Conservation (phyloP, 139 green algal genomes). For the Coelastrella sp. region DNA sequence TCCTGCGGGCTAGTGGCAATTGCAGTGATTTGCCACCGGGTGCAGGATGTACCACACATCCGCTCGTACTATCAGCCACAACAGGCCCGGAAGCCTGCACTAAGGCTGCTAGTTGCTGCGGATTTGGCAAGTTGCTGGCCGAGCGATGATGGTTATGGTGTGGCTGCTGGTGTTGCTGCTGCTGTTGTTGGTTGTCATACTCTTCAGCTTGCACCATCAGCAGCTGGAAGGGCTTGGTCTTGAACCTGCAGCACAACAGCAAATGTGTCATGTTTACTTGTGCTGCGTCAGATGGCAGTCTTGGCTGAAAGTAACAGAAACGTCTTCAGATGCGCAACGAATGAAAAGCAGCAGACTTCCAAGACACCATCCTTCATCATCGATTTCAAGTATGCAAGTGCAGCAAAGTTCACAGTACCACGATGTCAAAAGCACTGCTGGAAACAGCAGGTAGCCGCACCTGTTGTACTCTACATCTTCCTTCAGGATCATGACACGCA, state of each 20-base stretch:
- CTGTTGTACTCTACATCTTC: conserved; percentile 43
- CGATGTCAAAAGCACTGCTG: no score
- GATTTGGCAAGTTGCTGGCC: not conserved
- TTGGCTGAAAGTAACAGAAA: no score
- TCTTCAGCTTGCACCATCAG: conserved; percentile 35
- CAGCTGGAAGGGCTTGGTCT: conserved; percentile 50
- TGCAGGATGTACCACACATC: no score
- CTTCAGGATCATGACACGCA: conserved; percentile 47
- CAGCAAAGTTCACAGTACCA: no score
- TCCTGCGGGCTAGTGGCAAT: not conserved
- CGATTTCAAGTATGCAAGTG: no score
- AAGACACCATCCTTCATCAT: no score
- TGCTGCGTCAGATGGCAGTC: no score
- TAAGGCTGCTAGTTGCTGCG: conserved; percentile 19
- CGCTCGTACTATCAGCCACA: not conserved
- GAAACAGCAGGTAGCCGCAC: no score
- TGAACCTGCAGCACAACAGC: no score
- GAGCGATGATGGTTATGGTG: not conserved
- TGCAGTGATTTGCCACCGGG: not conserved
- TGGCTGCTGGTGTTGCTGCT: not conserved
- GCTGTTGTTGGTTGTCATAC: not conserved
- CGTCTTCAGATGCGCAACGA: no score
- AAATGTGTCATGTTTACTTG: no score
- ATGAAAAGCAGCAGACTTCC: no score
- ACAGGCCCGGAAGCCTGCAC: not conserved